Conservation (phyloP, 257 asterid genomes). For the Thymus mandschuricus region DNA sequence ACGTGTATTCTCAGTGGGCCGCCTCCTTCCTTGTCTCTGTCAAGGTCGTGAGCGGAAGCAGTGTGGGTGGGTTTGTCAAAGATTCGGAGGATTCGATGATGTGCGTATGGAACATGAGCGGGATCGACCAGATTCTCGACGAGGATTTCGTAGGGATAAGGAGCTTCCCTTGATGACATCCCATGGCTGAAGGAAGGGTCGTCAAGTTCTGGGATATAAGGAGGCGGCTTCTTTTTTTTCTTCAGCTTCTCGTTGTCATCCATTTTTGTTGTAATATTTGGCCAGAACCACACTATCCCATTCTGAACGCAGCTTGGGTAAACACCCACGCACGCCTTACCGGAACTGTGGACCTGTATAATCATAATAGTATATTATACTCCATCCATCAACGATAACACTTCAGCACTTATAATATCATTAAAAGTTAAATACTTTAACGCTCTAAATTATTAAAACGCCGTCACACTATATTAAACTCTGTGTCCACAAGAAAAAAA, state of each 20-base stretch:
- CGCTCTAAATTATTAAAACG: no score
- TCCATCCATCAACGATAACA: no score
- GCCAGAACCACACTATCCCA: slow-evolving; percentile 93
- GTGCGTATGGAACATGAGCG: slow-evolving; percentile 91
- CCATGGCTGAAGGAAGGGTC: slow-evolving; percentile 67
- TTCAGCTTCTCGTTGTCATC: neutral
- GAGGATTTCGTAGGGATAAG: slow-evolving; percentile 66
- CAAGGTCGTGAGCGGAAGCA: neutral
- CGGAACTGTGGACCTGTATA: slow-evolving; percentile 71
- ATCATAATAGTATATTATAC: no score
- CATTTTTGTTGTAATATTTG: slow-evolving; percentile 55
- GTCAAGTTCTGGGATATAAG: slow-evolving; percentile 77
- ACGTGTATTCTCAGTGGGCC: slow-evolving; percentile 60
- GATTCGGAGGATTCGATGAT: slow-evolving; percentile 67
- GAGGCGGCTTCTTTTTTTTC: slow-evolving; percentile 55
- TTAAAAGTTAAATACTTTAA: no score
- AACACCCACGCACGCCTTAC: slow-evolving; percentile 79
- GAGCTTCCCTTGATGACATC: slow-evolving; percentile 69
- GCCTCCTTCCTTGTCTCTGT: slow-evolving; percentile 88
- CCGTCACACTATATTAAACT: no score
- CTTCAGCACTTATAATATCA: no score
- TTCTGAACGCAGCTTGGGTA: slow-evolving; percentile 86
- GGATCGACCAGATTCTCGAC: slow-evolving; percentile 94
- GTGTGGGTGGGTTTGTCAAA: slow-evolving; percentile 33
- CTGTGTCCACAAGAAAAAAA: no score